Percentiles rank a stretch among this genome's conserved stretches.
phyloP scores from a whole-genome alignment of 2,329 filamentous ascomycete species.

The Aspergillus sp. region DNA sequence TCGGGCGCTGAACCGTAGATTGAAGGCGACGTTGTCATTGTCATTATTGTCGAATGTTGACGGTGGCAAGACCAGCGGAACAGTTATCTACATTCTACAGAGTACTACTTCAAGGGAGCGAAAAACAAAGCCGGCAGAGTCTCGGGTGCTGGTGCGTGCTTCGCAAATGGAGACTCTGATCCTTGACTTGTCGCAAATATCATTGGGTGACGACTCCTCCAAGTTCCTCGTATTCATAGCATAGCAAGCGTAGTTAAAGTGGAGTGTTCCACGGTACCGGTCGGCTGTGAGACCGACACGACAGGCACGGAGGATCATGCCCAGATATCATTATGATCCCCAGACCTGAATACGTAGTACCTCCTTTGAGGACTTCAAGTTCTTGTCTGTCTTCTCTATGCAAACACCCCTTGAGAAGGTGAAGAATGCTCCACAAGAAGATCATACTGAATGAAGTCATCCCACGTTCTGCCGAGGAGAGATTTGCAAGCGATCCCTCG shows the following conservation, averaged over 20 bases:
- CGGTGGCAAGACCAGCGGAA: background rate
- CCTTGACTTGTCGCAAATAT: background rate
- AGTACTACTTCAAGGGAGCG: background rate
- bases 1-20: background rate
- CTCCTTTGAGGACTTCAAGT: background rate
- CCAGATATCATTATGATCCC: background rate
- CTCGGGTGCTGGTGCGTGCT: background rate
- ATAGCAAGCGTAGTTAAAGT: constrained; percentile 2
- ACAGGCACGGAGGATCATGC: no score
- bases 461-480: constrained; percentile 9
- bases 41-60: background rate
- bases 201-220: background rate
- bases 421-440: constrained; percentile 8
- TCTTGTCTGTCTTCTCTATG: background rate
- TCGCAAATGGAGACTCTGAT: background rate
- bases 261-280: constrained; percentile 1
- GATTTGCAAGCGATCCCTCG: constrained; percentile 10
- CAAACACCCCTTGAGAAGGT: background rate
- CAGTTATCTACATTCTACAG: background rate
- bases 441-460: constrained; percentile 20
- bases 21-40: background rate
- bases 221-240: constrained; percentile 5
- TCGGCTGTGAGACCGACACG: no score
- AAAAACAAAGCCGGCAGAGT: constrained; percentile 1
- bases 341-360: background rate